Evolutionary conservation across 129 eudicot species (phyloP), one percentile per base, ranked within the genome.

Genomic region (Silybum marianum): DNA sequence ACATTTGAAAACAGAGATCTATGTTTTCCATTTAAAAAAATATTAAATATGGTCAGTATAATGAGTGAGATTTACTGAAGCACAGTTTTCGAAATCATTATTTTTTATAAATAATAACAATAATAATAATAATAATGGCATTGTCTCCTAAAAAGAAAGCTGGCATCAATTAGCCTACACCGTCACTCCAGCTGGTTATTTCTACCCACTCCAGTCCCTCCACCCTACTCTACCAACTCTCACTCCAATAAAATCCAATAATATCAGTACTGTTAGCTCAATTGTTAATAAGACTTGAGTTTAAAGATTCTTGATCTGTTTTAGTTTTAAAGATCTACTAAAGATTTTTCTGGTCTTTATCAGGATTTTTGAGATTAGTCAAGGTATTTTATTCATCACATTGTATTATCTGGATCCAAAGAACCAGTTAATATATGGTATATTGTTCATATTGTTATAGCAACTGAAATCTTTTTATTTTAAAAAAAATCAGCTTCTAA

Each of bases 151-250:
- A 58, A 11, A 58, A 30, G 18, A 73, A 73, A 84, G 86, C 82
- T 83, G 82, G 82, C 78, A 83, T 10, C 21, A 72, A 72, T 10
- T 75, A 84, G 42, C 73, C 76, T 81, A 85, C 88, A 85, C 79
- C 85, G 63, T 40, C 30, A 71, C 72, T 77, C 85, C 88, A 85
- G 88, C 88, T 85, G 81, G 85, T 16, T 1, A 3, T 28, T 69
- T 69, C 82, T 77, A 75, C 80, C 84, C 72, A 80, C 84, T 75
- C 24, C 66, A 58, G 23, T 58, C 66, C 66, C 60, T 48, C 58
- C 60, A 48, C 4, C 60, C 60, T 6, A 18, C 21, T n/a, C 21
- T 58, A 58, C 24, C 66, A 6, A 58, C 66, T 58, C 66, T 58
- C 66, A 58, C 23, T 58, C 22, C 63, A 54, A 14, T 51, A 3